Evolutionary conservation across 192 early-diverging fungal genomes (phyloP).

Genomic region (Thoreauomyces humboldtii): DNA sequence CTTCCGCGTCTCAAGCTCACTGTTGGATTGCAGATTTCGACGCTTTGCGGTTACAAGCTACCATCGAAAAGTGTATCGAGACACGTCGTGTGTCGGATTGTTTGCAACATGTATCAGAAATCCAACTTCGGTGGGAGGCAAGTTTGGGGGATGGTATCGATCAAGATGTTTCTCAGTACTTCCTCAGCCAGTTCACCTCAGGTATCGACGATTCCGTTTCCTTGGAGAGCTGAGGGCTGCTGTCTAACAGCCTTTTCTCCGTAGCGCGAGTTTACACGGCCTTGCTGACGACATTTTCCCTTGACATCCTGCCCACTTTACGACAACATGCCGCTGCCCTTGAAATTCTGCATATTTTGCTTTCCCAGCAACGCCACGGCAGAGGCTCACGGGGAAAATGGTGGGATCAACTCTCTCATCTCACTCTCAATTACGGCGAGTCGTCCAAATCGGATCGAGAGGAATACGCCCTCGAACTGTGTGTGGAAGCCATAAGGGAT

Average conservation of each 20-base stretch:
- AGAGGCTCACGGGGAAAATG: slow-evolving; percentile 27
- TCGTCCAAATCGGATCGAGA: not conserved
- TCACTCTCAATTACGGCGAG: slow-evolving; percentile 13
- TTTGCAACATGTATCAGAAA: not conserved
- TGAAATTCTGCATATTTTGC: slow-evolving; percentile 6
- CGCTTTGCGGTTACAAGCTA: slow-evolving; percentile 15
- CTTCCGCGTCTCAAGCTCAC: no score
- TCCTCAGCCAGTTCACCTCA: slow-evolving; percentile 18
- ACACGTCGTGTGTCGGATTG: not conserved
- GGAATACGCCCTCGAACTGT: slow-evolving; percentile 11
- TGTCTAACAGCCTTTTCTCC: not conserved
- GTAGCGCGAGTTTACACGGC: slow-evolving; percentile 11
- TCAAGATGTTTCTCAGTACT: slow-evolving; percentile 8
- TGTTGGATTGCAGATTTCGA: no score
- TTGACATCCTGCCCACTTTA: slow-evolving; percentile 18
- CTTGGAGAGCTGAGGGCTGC: not conserved
- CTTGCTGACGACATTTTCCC: slow-evolving; percentile 12
- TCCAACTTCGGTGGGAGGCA: slow-evolving; percentile 12
- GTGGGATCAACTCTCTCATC: slow-evolving; percentile 29
- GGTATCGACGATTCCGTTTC: not conserved
- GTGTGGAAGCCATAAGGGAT: slow-evolving; percentile 22
- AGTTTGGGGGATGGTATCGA: no score
- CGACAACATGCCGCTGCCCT: slow-evolving; percentile 3
- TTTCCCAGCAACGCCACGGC: slow-evolving; percentile 12
- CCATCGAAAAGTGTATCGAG: slow-evolving; percentile 2